These are phyloP conservation scores for Candida argentea DNA, from an alignment of 805 yeast genomes.

Conservation along the genomic window DNA sequence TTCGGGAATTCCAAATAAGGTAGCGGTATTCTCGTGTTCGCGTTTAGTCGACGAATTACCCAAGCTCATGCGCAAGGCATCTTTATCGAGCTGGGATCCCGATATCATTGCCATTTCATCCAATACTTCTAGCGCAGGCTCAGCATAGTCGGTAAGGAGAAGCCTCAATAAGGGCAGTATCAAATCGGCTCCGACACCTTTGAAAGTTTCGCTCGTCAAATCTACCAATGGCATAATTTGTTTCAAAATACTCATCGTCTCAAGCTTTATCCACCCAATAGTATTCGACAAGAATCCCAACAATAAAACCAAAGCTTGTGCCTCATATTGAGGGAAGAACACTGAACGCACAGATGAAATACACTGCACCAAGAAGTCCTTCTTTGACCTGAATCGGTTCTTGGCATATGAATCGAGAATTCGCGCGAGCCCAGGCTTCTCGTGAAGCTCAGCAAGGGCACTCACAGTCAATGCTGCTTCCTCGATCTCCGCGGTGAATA, in stretches of 20 bases:
- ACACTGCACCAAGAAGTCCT: constrained; percentile 78
- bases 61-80: constrained; percentile 81
- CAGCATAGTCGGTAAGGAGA: constrained; percentile 74
- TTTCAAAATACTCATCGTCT: constrained; percentile 68
- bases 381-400: constrained; percentile 76
- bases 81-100: constrained; percentile 85
- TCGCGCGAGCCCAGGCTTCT: constrained; percentile 52
- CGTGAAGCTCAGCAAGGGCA: constrained; percentile 47
- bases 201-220: constrained; percentile 64
- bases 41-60: constrained; percentile 72
- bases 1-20: constrained; percentile 89
- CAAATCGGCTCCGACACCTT: constrained; percentile 89
- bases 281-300: constrained; percentile 74
- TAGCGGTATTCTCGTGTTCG: constrained; percentile 77
- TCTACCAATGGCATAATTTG: constrained; percentile 71
- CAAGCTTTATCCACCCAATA: constrained; percentile 67
- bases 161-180: constrained; percentile 83
- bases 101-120: constrained; percentile 81
- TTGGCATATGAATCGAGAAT: constrained; percentile 70
- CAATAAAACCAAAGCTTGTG: constrained; percentile 63
- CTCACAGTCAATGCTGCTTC: constrained; percentile 38
- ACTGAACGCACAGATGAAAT: constrained; percentile 56
- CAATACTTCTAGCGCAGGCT: constrained; percentile 78
- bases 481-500: constrained; percentile 37
- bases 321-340: constrained; percentile 67